Conservation (phyloP, 768 basidiomycete species). For the Paxillus ammoniavirescens region DNA sequence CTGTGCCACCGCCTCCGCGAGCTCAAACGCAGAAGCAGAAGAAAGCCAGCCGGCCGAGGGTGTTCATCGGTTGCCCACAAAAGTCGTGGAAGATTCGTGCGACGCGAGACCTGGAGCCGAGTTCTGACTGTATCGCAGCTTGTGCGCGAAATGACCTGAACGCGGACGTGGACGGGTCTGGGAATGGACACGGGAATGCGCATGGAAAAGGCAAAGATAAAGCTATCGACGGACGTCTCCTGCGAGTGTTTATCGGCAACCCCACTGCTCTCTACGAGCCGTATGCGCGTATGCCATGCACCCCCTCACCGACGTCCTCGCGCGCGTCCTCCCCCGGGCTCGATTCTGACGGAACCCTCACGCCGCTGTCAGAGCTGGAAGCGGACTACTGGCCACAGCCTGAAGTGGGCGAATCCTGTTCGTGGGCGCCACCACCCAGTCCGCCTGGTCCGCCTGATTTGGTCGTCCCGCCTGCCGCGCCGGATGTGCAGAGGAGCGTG, state of each 20-base stretch:
- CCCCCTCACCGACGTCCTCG: not conserved
- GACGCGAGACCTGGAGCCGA: conserved; percentile 23
- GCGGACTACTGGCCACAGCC: conserved; percentile 29
- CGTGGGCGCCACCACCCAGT: conserved; percentile 18
- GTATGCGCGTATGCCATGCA: conserved; percentile 19
- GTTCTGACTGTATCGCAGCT: not conserved
- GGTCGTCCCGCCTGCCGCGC: not conserved
- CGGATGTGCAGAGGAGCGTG: not conserved
- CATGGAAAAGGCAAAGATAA: conserved; percentile 1
- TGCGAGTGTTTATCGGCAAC: conserved; percentile 22
- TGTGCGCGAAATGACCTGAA: not conserved
- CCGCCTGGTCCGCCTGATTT: not conserved
- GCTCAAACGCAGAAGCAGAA: conserved; percentile 1
- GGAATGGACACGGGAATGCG: not conserved
- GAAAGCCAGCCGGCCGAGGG: conserved; percentile 7
- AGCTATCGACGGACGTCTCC: not conserved
- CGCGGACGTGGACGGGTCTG: not conserved
- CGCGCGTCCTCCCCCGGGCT: conserved; percentile 9
- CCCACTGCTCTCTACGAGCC: conserved; percentile 14
- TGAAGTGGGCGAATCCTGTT: conserved; percentile 30
- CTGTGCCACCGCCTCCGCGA: not conserved
- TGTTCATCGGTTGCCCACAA: conserved; percentile 26
- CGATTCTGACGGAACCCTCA: conserved; percentile 11
- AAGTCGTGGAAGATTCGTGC: conserved; percentile 22
- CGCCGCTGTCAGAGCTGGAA: conserved; percentile 11